Base-by-base conservation (phyloP, 352 stramenopile genomes). In the Lagenidium giganteum region DNA sequence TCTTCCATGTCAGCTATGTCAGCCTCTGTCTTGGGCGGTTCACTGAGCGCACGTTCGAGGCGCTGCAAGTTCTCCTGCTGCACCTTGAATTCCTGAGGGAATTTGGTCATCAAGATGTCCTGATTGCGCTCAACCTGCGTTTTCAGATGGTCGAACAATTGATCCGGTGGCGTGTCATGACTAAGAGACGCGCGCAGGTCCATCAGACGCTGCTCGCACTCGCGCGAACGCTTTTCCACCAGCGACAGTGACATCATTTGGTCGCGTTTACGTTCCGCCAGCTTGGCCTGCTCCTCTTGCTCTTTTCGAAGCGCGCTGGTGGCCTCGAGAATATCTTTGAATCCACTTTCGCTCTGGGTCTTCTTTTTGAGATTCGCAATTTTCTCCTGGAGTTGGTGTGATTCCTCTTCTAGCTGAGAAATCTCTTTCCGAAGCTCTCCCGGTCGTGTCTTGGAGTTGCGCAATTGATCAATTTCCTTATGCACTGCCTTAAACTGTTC, bases 281-380 rank as follows among this genome's bases (percentile, higher is more conserved):
- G 75, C 45, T 95, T 93, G 21, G 91, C 82, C 38, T 97, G 85
- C 39, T 98, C 87, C 64, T 98, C 94, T 60, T 98, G 93, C 51
- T 95, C 85, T 49, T 97, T 87, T 14, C 95, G 83, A 36, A 98
- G 61, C 8, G 78, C 64, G 48, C 79, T 96, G 20, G 92, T 97
- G 28, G 85, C 87, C 28, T 88, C 77, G 18, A 97, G 58, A 14
- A 97, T 80, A n/a, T 89, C 86, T 32, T 91, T 70, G 41, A 97
- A 97, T 20, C 80, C 78, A 25, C 54, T 61, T 45, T 93, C 77
- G 40, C 68, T 70, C 21, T 70, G 67, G 20, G 86, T 95, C 47
- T 90, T 93, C 61, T 88, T 93, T 47, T 95, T 88, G 18, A 97
- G 62, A 24, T 87, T 74, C 6, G 62, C 68, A 38, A 98, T 97